Evolutionary conservation across 768 basidiomycete species (phyloP).

Genomic region (Boletus reticuloceps): DNA sequence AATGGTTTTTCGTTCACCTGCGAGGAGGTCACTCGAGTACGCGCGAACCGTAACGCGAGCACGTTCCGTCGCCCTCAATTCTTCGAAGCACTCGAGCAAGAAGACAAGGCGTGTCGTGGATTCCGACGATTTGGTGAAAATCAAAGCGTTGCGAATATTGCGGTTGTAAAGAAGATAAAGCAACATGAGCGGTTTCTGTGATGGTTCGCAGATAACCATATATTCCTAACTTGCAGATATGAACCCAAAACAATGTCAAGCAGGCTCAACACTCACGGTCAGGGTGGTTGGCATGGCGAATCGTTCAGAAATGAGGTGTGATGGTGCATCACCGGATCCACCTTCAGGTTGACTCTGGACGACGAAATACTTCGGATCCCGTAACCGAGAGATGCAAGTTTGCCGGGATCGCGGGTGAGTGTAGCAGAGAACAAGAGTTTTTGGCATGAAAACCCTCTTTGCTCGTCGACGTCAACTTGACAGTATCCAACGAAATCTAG

Average conservation of each 20-base stretch:
- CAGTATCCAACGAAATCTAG: constrained; percentile 31
- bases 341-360: constrained; percentile 54
- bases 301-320: constrained; percentile 65
- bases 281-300: constrained; percentile 82
- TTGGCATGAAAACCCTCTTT: constrained; percentile 70
- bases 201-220: constrained; percentile 76
- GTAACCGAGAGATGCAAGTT: constrained; percentile 79
- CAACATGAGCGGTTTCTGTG: constrained; percentile 84
- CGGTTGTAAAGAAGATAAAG: constrained; percentile 77
- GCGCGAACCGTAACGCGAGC: constrained; percentile 50
- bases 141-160: constrained; percentile 66
- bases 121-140: constrained; percentile 98
- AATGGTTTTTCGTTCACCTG: constrained; percentile 69
- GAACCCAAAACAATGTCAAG: background rate
- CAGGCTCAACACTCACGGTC: constrained; percentile 43
- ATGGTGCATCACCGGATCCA: constrained; percentile 35
- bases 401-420: constrained; percentile 90
- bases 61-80: constrained; percentile 31
- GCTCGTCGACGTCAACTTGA: constrained; percentile 55
- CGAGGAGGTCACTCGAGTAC: constrained; percentile 84
- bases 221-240: constrained; percentile 59
- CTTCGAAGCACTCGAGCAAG: constrained; percentile 80
- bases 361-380: constrained; percentile 84
- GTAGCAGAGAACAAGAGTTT: constrained; percentile 97
- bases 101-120: constrained; percentile 80